Percentiles rank a stretch among this genome's conserved stretches.
Evolutionary conservation across 2,329 filamentous ascomycete species (phyloP).

Genomic region (Chalaropsis ovoidea): DNA sequence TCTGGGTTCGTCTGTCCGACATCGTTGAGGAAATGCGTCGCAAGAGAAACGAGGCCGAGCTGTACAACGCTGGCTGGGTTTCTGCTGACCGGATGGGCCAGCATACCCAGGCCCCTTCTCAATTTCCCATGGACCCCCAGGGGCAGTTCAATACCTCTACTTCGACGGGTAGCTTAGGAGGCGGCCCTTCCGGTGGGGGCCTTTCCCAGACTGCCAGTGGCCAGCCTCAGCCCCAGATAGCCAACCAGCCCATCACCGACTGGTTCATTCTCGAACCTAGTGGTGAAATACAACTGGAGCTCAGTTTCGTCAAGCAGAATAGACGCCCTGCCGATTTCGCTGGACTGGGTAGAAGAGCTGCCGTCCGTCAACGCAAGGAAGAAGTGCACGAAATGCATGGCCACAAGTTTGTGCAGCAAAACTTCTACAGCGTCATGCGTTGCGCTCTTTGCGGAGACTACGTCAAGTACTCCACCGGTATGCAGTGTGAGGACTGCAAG

Average conservation of each 20-base stretch:
- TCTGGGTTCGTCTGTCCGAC: constrained; percentile 94
- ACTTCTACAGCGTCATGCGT: constrained; percentile 99
- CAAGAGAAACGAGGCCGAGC: constrained; percentile 93
- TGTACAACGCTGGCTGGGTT: constrained; percentile 91
- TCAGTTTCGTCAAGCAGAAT: constrained; percentile 86
- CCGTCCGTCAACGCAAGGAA: constrained; percentile 94
- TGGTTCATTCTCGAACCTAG: constrained; percentile 97
- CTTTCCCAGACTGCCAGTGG: constrained; percentile 30
- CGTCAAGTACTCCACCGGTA: constrained; percentile 94
- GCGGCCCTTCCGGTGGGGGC: constrained; percentile 37
- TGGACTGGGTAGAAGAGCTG: constrained; percentile 87
- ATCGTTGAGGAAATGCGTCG: constrained; percentile 95
- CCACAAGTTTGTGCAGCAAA: constrained; percentile 96
- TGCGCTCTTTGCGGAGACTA: constrained; percentile 97
- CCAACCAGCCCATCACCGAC: constrained; percentile 62
- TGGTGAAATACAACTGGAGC: constrained; percentile 78
- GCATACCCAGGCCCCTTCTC: constrained; percentile 39
- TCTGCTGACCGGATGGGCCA: constrained; percentile 90
- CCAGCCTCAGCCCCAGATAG: constrained; percentile 40
- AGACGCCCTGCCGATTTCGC: constrained; percentile 78
- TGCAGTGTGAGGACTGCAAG: constrained; percentile 99
- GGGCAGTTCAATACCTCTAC: constrained; percentile 30
- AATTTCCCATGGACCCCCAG: constrained; percentile 49
- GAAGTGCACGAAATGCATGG: constrained; percentile 98
- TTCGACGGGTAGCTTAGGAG: constrained; percentile 32